These are phyloP conservation scores for Cucumis sativus DNA, from an alignment of 306 rosid species.

Conservation along the genomic window Cucumber_9930_V3 NC_026657.2:6973501-6974000, in stretches of 20 bases:
- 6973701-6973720: neutral
- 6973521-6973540: neutral
- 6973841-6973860: neutral
- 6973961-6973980: neutral
- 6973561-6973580: neutral
- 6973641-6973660: neutral
- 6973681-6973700: neutral
- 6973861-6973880: constrained; percentile 1
- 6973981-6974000: too few species aligned
- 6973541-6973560: neutral
- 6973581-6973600: neutral
- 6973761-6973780: neutral
- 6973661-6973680: neutral
- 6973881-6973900: neutral
- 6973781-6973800: neutral
- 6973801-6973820: neutral
- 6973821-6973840: neutral
- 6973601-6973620: neutral
- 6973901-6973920: neutral
- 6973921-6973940: neutral
- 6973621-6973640: neutral
- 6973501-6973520: neutral
- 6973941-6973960: neutral
- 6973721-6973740: neutral
- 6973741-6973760: neutral